Base-by-base conservation (phyloP, 23 red algal genomes). In the Gracilaria vermiculophylla region DNA sequence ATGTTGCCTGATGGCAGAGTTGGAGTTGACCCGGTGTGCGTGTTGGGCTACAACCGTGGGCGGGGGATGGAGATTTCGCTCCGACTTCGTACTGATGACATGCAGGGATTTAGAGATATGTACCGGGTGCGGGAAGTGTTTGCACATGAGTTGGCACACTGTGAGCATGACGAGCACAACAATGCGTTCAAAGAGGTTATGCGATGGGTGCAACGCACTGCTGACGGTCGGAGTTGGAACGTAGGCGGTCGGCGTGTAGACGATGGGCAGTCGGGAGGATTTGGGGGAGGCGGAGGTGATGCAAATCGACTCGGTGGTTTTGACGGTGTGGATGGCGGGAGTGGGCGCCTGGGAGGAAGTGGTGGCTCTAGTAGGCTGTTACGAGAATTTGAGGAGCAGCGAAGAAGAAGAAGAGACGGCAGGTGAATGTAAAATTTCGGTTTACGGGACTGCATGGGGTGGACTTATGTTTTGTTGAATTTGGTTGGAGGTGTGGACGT, bases 1-100 rank as follows among this genome's bases (percentile, higher is more conserved):
- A 98, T 98, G 96, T 40, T 72, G 61, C 86, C 96, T 0, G 78
- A 92, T 41, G 96, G 96, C 2, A 54, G 84, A 20, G 96, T 98
- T 11, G 85, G 85, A 29, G 74, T 98, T 12, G 96, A 98, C 69
- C 92, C 96, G 0, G 92, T 98, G 24, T 98, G 96, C 62, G 96
- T 98, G 35, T 69, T 98, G 3, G 96, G 96, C 27, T 78, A 89
- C 43, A 98, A 98, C 49, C 37, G 40, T 0, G 73, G 71, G 27
- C 62, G 57, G 20, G 96, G 96, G 0, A 19, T 29, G 47, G 76
- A 72, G 73, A 98, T 98, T 66, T 48, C 87, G 8, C 73, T 98
- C 1, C 85, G 96, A 19, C 81, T 98, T 0, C 86, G 96, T 25
- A 98, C 96, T 23, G 96, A 98, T 41, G 92, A 98, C 52, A 60